Evolutionary conservation across 805 yeast species (phyloP), one percentile per base, ranked within the genome.

Genomic region (Yarrowia porcina): DNA sequence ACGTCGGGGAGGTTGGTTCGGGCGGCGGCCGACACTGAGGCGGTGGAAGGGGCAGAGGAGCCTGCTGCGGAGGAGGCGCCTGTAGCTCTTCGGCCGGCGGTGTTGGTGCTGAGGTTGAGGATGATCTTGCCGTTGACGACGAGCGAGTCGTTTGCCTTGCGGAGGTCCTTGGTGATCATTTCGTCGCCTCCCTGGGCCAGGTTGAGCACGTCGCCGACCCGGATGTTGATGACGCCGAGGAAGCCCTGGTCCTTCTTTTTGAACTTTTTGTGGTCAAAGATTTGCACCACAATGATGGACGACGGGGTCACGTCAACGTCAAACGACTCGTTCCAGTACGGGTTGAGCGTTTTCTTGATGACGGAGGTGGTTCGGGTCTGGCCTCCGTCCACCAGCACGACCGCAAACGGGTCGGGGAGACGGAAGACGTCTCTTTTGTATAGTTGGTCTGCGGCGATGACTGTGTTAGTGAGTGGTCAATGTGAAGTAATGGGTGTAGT

Each of bases 191-290:
- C 71, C 72, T 73, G 61, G 25, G 68, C 64, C 25, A 77, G 67
- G 72, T 91, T 96, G 64, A 93, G 82, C 28, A 89, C 90, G 74
- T 94, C 98, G 44, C 93, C 93, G 30, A 94, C 83, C 67, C 96
- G 81, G 60, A 94, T 83, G 74, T 94, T 94, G 65, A 94, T 94
- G 18, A 94, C 98, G 64, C 99, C 99, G 61, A 94, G 79, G 70
- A 94, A 94, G 5, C 99, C 99, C 75, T 94, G 99, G 73, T 94
- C 99, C 82, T 91, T 92, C 84, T 90, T 91, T 75, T 94, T 94
- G 79, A 94, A 94, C 76, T 94, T 94, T 74, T 91, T 92, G 74
- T 93, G 98, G 74, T 94, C 98, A 76, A 94, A 94, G 8, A 94
- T 94, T 74, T 94, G 98, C 66, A 94, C 84, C 13, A 93, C 96